These are phyloP conservation scores for Cryptosporidium andersoni DNA, from an alignment of 169 alveolate genomes.

Conservation along the genomic window DNA sequence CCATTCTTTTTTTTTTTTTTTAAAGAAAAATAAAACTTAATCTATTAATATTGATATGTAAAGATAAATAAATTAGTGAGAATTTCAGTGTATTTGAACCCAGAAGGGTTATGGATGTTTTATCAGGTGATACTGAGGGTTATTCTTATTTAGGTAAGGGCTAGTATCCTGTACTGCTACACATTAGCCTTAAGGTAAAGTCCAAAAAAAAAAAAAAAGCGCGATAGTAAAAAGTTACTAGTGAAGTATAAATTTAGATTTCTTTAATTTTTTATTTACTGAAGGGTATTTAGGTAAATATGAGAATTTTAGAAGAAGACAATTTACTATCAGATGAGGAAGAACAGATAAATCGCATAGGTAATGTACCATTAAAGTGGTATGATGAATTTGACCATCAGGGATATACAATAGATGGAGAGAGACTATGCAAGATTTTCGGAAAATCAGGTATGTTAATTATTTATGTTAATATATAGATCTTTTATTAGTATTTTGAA, in stretches of 20 bases:
- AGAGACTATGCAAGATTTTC: constrained; percentile 79
- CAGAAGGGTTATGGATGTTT: too few relatives aligned
- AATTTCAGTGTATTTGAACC: too few relatives aligned
- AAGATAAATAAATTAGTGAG: too few relatives aligned
- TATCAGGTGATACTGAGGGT: too few relatives aligned
- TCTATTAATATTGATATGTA: too few relatives aligned
- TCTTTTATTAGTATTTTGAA: constrained; percentile 22
- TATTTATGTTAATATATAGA: constrained; percentile 2
- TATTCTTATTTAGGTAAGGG: too few relatives aligned
- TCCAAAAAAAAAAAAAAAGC: constrained; percentile 21
- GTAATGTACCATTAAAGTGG: constrained; percentile 88
- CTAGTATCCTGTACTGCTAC: too few relatives aligned
- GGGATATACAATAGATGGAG: constrained; percentile 88
- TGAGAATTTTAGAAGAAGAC: constrained; percentile 33
- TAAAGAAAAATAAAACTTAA: too few relatives aligned
- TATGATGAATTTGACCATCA: constrained; percentile 86
- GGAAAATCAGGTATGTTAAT: constrained; percentile 77
- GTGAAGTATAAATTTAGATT: too few relatives aligned
- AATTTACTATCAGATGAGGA: constrained; percentile 73
- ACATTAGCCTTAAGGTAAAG: background rate
- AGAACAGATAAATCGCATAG: constrained; percentile 77
- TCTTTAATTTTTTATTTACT: too few relatives aligned
- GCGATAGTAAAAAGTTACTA: background rate
- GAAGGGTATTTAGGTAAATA: background rate
- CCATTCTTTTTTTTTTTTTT: too few relatives aligned